Percentiles rank a stretch among this genome's conserved stretches.
These are phyloP conservation scores for Mortierella claussenii DNA, from an alignment of 192 early-diverging fungal genomes.

Conservation along the genomic window DNA sequence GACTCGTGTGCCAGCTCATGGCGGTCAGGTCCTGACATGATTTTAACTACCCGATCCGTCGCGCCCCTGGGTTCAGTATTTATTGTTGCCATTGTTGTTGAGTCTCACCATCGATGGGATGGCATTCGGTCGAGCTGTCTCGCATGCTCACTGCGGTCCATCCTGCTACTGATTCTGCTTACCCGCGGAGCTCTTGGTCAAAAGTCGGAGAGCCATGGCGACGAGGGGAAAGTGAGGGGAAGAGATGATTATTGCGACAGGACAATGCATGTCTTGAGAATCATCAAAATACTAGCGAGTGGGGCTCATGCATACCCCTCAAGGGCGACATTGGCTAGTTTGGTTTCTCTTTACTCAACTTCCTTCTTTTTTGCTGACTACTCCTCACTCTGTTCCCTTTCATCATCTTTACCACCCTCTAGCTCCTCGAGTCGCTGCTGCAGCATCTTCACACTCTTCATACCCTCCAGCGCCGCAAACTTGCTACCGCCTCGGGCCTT, in stretches of 20 bases:
- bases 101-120: too few relatives aligned
- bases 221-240: constrained; percentile 1
- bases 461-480: constrained; percentile 38
- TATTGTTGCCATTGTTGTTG: too few relatives aligned
- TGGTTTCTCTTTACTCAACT: constrained; percentile 1
- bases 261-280: too few relatives aligned
- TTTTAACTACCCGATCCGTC: too few relatives aligned
- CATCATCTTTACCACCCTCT: constrained; percentile 8
- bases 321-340: too few relatives aligned
- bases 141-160: too few relatives aligned
- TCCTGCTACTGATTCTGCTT: constrained; percentile 9
- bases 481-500: constrained; percentile 39
- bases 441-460: constrained; percentile 48
- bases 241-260: background rate
- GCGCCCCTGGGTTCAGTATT: too few relatives aligned
- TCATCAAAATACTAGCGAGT: too few relatives aligned
- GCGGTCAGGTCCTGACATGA: too few relatives aligned
- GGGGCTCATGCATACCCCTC: too few relatives aligned
- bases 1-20: too few relatives aligned
- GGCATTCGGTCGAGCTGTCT: too few relatives aligned
- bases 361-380: background rate
- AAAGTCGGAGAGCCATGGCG: constrained; percentile 52
- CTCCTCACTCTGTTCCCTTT: background rate
- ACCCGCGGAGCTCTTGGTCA: constrained; percentile 54
- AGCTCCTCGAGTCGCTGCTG: constrained; percentile 31